Conservation (phyloP, 257 asterid genomes). For the Ophiorrhiza pumila region DNA sequence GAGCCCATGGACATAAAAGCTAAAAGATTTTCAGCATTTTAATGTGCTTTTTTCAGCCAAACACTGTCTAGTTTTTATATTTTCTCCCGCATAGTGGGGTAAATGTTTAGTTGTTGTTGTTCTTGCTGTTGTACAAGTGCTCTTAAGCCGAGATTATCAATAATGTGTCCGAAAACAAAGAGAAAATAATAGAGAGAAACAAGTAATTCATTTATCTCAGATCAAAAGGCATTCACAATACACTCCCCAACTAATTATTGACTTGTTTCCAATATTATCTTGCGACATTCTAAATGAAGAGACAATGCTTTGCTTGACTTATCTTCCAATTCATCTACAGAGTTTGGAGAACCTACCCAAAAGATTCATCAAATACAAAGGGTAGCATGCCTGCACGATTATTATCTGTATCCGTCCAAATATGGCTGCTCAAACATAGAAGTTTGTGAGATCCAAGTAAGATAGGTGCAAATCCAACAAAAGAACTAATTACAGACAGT, state of each 20-base stretch:
- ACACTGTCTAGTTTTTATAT: background rate
- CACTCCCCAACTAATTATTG: background rate
- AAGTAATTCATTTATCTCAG: background rate
- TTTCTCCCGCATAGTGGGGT: background rate
- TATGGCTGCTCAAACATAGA: slow-evolving; percentile 61
- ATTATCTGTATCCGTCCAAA: slow-evolving; percentile 97
- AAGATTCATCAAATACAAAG: slow-evolving; percentile 93
- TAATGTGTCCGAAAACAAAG: background rate
- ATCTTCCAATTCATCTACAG: background rate
- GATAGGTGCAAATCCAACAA: slow-evolving; percentile 9
- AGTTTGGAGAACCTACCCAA: slow-evolving; percentile 61
- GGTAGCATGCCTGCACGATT: slow-evolving; percentile 98
- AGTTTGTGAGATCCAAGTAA: slow-evolving; percentile 15
- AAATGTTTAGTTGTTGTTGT: too few species aligned
- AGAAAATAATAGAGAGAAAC: background rate
- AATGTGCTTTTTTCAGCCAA: background rate
- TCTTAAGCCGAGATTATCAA: background rate
- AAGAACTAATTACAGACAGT: slow-evolving; percentile 19
- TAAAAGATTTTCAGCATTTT: background rate
- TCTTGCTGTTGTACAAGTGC: too few species aligned
- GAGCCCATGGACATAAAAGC: background rate
- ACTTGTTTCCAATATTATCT: slow-evolving; percentile 3
- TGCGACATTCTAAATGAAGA: background rate
- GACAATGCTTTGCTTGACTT: background rate
- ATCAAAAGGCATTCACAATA: background rate